Conservation (phyloP, 192 early-diverging fungal species). For the Phycomyces nitens region DNA sequence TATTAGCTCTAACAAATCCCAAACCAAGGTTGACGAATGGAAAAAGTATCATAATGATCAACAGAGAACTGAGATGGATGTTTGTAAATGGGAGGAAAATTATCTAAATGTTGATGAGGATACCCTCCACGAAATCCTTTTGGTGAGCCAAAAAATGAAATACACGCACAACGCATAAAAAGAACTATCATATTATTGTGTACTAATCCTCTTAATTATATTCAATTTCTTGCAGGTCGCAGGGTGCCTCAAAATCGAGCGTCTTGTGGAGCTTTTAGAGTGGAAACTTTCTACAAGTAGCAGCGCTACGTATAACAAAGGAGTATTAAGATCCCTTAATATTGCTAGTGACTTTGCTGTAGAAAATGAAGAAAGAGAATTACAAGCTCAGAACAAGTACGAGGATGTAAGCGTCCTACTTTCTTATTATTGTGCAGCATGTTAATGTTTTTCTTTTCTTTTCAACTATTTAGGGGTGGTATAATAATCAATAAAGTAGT, state of each 20-base stretch:
- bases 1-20: not conserved
- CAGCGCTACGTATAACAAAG: constrained; percentile 87
- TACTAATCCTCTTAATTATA: too few species aligned
- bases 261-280: constrained; percentile 89
- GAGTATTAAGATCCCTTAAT: constrained; percentile 95
- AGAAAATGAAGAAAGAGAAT: too few species aligned
- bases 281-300: constrained; percentile 98
- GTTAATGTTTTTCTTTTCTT: too few species aligned
- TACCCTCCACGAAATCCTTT: constrained; percentile 73
- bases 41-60: constrained; percentile 69
- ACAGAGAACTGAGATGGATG: constrained; percentile 64
- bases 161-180: not conserved
- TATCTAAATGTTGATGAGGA: constrained; percentile 79
- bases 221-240: constrained; percentile 50
- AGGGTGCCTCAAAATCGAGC: constrained; percentile 94
- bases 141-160: constrained; percentile 32
- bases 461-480: constrained; percentile 33
- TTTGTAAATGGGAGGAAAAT: constrained; percentile 76
- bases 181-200: not conserved
- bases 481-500: constrained; percentile 33
- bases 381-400: constrained; percentile 81
- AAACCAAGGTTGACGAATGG: constrained; percentile 70
- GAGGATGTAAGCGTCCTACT: constrained; percentile 63
- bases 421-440: too few species aligned
- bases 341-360: constrained; percentile 93